These are phyloP conservation scores for Malus hybrid DNA, from an alignment of 331 rosid species.

Conservation along the genomic window DNA sequence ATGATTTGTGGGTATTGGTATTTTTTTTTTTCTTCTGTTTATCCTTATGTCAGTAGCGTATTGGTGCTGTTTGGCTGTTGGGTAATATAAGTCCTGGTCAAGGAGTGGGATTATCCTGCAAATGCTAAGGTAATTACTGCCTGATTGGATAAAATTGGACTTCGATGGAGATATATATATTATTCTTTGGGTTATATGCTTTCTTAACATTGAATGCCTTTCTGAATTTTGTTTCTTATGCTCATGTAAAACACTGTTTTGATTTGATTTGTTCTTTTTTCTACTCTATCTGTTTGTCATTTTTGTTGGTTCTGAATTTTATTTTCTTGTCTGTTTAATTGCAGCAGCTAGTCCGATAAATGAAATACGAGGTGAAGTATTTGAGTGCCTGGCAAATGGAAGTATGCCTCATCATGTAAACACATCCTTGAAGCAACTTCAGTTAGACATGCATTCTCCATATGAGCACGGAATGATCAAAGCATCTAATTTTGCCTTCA, in stretches of 20 bases:
- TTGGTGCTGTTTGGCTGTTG: background rate
- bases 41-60: background rate
- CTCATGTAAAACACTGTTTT: background rate
- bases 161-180: background rate
- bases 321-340: background rate
- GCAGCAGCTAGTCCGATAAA: constrained; percentile 31
- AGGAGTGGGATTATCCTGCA: background rate
- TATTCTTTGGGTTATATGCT: background rate
- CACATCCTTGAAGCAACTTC: constrained; percentile 34
- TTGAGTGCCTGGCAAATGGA: constrained; percentile 27
- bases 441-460: constrained; percentile 7
- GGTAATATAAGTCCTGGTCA: background rate
- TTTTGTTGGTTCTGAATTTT: background rate
- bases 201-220: background rate
- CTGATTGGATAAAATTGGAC: background rate
- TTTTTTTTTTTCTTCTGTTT: background rate
- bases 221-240: background rate
- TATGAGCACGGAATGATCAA: constrained; percentile 24
- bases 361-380: constrained; percentile 6
- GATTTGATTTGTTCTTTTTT: background rate
- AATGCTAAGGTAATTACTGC: background rate
- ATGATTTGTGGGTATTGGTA: background rate
- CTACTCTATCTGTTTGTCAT: background rate
- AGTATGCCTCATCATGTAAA: constrained; percentile 15
- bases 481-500: constrained; percentile 26